Evolutionary conservation across 306 rosid species (phyloP).

Genomic region (Acacia acuminata): DNA sequence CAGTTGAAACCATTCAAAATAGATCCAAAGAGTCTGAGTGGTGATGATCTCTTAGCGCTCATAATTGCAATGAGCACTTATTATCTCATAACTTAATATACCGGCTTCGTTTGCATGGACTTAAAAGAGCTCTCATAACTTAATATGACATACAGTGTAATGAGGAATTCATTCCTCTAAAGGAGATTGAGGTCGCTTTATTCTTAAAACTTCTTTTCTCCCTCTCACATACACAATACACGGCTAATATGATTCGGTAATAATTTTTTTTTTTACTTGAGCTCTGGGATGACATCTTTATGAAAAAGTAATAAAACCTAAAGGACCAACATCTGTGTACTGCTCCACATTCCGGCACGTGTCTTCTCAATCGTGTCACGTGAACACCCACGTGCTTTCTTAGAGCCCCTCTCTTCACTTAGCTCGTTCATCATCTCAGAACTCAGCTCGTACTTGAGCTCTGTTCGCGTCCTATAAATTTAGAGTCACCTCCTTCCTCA

Average conservation of each 20-base stretch:
- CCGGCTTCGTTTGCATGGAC: too few relatives aligned
- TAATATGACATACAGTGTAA: too few relatives aligned
- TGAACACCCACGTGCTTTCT: slow-evolving; percentile 50
- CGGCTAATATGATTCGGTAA: background rate
- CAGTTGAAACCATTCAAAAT: too few relatives aligned
- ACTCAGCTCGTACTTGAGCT: background rate
- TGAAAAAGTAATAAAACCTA: background rate
- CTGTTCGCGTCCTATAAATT: slow-evolving; percentile 52
- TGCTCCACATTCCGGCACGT: slow-evolving; percentile 46
- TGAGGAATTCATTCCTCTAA: background rate
- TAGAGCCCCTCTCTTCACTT: background rate
- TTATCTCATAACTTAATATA: too few relatives aligned
- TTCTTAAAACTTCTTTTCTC: background rate
- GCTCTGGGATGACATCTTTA: background rate
- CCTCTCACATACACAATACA: background rate
- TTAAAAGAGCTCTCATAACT: too few relatives aligned
- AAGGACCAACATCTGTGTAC: background rate
- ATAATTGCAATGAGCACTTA: too few relatives aligned
- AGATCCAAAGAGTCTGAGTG: too few relatives aligned
- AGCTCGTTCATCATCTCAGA: background rate
- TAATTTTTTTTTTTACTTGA: background rate
- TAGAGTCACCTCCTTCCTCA: slow-evolving; percentile 30
- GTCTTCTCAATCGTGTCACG: slow-evolving; percentile 43
- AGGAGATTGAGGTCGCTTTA: background rate
- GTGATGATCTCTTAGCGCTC: too few relatives aligned